Conservation (phyloP, 1,284 basidiomycete species). For the Schizophyllum amplum region DNA sequence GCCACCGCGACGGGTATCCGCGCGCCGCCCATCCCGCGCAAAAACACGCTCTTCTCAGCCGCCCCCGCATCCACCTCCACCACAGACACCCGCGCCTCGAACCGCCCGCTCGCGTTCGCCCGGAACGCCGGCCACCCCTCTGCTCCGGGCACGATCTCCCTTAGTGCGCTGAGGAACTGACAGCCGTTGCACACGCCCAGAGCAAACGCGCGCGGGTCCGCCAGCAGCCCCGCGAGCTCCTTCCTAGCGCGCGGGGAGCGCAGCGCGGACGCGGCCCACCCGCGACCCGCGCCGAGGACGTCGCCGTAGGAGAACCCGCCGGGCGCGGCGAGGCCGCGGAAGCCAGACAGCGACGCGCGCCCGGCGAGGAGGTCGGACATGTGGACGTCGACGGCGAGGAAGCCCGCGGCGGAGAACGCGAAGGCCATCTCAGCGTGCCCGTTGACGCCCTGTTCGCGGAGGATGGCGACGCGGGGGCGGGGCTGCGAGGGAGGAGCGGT, state of each 20-base stretch:
- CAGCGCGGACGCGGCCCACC: slow-evolving; percentile 94
- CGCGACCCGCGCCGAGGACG: slow-evolving; percentile 94
- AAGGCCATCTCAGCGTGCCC: slow-evolving; percentile 99
- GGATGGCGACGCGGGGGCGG: slow-evolving; percentile 87
- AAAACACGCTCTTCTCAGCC: slow-evolving; percentile 65
- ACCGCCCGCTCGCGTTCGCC: slow-evolving; percentile 81
- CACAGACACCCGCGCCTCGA: slow-evolving; percentile 82
- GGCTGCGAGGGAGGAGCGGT: slow-evolving; percentile 24
- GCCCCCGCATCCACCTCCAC: slow-evolving; percentile 57
- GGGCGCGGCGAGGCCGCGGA: slow-evolving; percentile 90
- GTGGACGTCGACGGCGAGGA: slow-evolving; percentile 92
- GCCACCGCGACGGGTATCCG: slow-evolving; percentile 90
- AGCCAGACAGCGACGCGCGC: slow-evolving; percentile 51
- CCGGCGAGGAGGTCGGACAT: slow-evolving; percentile 95
- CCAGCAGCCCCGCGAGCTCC: slow-evolving; percentile 82
- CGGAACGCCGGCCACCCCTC: slow-evolving; percentile 89
- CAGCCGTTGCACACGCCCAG: slow-evolving; percentile 98
- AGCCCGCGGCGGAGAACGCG: slow-evolving; percentile 91
- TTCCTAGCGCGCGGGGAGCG: slow-evolving; percentile 67
- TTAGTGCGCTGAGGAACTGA: slow-evolving; percentile 89
- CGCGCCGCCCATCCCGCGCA: slow-evolving; percentile 83
- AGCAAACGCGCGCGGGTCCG: slow-evolving; percentile 74
- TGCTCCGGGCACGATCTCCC: slow-evolving; percentile 83
- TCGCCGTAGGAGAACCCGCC: slow-evolving; percentile 99
- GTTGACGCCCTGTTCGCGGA: slow-evolving; percentile 98